Evolutionary conservation across 2,329 filamentous ascomycete species (phyloP), one percentile per base, ranked within the genome.

Genomic region (Clarireedia homoeocarpa): DNA sequence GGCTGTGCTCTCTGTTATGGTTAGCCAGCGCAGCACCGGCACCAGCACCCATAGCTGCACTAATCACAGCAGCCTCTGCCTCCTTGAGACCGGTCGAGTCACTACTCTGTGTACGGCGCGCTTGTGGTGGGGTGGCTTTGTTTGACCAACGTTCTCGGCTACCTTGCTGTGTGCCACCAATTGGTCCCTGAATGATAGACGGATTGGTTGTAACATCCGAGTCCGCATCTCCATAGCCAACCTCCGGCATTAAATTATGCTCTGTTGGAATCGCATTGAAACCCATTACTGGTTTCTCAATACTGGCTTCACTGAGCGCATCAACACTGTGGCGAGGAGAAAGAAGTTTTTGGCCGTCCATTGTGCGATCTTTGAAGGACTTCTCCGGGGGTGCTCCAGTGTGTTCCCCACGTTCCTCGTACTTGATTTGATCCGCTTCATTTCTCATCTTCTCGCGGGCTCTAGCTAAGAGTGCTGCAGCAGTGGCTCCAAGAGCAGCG

Each of bases 191-290:
- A 42, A 95, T 83, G 50, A 91, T 78, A 0, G 91, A 96, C 2
- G 90, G 90, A 67, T 95, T 95, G 17, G 91, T 95, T 47, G 83
- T 85, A 15, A 89, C 79, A 59, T 95, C 90, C 23, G 73, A 71
- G 39, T 82, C 79, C 56, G 76, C 74, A 57, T 77, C 74, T 51
- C 71, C 74, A 62, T 89, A 86, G 4, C 86, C 89, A 65, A 88
- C 84, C 66, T 91, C 90, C 0, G 87, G 89, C 75, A 91, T 81
- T 5, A 87, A 86, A 63, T 91, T 77, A 56, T 84, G 73, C 38
- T 81, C 72, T 61, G 85, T 79, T 3, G 89, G 89, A 58, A 91
- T 69, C 48, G 84, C 86, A 67, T 79, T 90, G 45, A 86, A 81
- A 42, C 79, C 80, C 76, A 95, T 75, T 63, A 80, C 78, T 0